These are phyloP conservation scores for Coemansia sp. DNA, from an alignment of 192 early-diverging fungal genomes.

Conservation along the genomic window DNA sequence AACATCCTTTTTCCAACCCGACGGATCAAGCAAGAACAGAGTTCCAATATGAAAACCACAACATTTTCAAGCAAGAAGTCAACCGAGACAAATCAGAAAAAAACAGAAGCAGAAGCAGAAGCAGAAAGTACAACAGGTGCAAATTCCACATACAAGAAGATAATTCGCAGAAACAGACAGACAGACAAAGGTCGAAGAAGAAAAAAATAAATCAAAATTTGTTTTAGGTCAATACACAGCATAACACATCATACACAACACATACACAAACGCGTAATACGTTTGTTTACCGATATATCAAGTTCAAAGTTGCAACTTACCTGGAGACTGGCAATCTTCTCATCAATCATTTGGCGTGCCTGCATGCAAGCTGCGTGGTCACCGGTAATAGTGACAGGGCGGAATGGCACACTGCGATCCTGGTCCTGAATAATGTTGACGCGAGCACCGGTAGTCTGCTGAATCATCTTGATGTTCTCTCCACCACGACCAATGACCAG, in stretches of 20 bases:
- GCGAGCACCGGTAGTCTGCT: slow-evolving; percentile 34
- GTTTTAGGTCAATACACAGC: slow-evolving; percentile 8
- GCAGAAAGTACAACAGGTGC: neutral
- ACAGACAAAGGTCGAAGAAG: slow-evolving; percentile 16
- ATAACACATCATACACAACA: slow-evolving; percentile 7
- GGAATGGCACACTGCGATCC: slow-evolving; percentile 29
- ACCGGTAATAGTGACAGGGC: slow-evolving; percentile 35
- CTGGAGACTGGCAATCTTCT: slow-evolving; percentile 37
- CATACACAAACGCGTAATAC: slow-evolving; percentile 3
- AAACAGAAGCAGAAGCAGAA: slow-evolving; percentile 7
- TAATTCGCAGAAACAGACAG: slow-evolving; percentile 19
- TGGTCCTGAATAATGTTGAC: slow-evolving; percentile 49
- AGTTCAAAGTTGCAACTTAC: too few relatives aligned
- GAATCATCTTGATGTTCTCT: slow-evolving; percentile 47
- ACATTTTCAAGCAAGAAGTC: neutral
- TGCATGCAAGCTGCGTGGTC: slow-evolving; percentile 31
- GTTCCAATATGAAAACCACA: slow-evolving; percentile 1
- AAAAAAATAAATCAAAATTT: neutral
- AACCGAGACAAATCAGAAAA: too few relatives aligned
- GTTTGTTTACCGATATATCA: too few relatives aligned
- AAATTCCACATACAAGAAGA: slow-evolving; percentile 1
- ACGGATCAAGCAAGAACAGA: too few relatives aligned
- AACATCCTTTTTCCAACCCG: too few relatives aligned
- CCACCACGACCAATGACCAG: slow-evolving; percentile 47
- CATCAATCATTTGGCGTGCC: slow-evolving; percentile 47